Evolutionary conservation across 164 flowering plant genomes (phyloP).

Genomic region (Akebia trifoliata): DNA sequence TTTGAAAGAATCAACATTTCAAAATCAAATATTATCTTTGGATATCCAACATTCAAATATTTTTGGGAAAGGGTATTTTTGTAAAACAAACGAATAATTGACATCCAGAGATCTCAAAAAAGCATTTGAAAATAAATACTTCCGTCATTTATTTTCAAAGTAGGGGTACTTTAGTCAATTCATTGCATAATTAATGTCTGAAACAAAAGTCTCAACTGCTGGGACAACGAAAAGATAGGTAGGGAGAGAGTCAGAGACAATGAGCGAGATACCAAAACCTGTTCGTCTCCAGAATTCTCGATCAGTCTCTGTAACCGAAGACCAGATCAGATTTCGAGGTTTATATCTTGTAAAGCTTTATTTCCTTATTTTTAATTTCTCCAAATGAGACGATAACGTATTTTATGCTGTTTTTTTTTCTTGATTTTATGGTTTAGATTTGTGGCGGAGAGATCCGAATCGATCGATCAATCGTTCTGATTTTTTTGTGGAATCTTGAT

Average conservation of each 20-base stretch:
- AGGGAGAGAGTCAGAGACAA: constrained; percentile 7
- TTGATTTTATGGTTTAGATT: neutral
- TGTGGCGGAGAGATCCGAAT: neutral
- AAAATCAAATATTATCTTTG: neutral
- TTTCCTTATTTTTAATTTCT: neutral
- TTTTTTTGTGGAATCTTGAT: neutral
- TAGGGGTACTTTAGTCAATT: no score
- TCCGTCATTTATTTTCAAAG: no score
- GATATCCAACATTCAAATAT: no score
- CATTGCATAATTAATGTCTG: no score
- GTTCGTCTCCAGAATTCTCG: constrained; percentile 3
- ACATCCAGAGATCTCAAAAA: neutral
- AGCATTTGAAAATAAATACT: neutral
- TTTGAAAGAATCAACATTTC: no score
- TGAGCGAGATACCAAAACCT: constrained; percentile 8
- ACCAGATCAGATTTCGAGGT: neutral
- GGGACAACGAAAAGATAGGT: constrained; percentile 22
- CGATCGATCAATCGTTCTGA: neutral
- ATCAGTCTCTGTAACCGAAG: constrained; percentile 3
- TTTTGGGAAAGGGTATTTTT: neutral
- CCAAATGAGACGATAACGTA: neutral
- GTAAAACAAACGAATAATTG: neutral
- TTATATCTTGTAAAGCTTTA: neutral
- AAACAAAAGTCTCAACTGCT: constrained; percentile 7
- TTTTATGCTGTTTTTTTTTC: neutral